Evolutionary conservation across 192 early-diverging fungal species (phyloP), one percentile per base, ranked within the genome.

Genomic region (Coemansia sp.): DNA sequence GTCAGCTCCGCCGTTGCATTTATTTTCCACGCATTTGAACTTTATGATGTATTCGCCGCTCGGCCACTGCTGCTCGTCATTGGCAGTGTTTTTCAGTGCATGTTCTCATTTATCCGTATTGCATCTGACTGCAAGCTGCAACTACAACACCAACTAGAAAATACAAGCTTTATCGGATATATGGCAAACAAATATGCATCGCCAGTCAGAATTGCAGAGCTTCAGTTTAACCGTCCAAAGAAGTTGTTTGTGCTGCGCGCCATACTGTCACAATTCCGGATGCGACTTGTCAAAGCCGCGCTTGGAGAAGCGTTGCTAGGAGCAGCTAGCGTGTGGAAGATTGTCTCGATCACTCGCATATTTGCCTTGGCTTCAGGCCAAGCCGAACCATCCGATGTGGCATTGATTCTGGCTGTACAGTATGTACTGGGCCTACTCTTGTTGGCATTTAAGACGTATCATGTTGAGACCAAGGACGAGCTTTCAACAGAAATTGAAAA

Each of bases 281-380:
- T 17, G 0, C 25, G 34, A 5, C 34, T 69, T 15, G 31, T 38
- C 20, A 20, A 20, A 34, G 25, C 58, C 17, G 26, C 44, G 4
- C 38, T 63, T 10, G 47, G 61, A 3, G 67, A 62, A 21, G 25
- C 36, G 10, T 37, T 62, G 17, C 58, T 69, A 14, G 67, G 67
- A 1, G 11, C 46, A 7, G 18, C 26, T 10, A 36, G 62, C 8
- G 53, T 56, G 9, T 70, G 73, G 73, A 53, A 34, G 20, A 18
- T 17, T 11, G 24, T 70, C 15, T 24, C 60, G 9, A n/a, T 63
- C 28, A 52, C 25, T 26, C 24, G 23, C 20, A 40, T 75, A 7
- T 75, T 69, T 48, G 56, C 60, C 1, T 40, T 60, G 25, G 50
- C 26, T 0, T 17, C 24, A 14, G 14, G 57, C 12, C 47, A 18